Base-by-base conservation (phyloP, 2,329 filamentous ascomycete species). In the Clathrospora elynae region DNA sequence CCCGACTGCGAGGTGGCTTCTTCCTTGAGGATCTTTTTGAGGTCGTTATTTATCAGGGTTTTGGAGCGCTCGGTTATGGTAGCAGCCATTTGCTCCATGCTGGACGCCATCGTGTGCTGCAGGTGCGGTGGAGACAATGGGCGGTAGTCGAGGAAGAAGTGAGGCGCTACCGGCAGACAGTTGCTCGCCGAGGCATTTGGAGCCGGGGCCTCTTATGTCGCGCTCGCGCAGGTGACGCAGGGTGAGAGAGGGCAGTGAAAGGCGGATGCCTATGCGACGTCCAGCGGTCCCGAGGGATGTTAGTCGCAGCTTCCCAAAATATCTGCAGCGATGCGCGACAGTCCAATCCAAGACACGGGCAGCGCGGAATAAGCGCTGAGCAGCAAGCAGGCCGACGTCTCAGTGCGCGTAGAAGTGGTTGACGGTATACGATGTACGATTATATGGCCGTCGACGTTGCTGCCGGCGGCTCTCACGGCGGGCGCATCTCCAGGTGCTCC, bases 1-100 rank as follows among this genome's bases (percentile, higher is more conserved):
- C 93, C 93, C 18, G 86, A 88, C 54, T 82, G 80, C 23, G 95
- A 76, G 16, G 45, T 31, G 32, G 84, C 81, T 73, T 95, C 88
- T 48, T 81, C 76, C 51, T 83, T 80, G 64, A 92, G 87, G 54
- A 97, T 85, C 37, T 78, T 78, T 59, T 90, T 88, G 34, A 96
- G 80, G 59, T 91, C 84, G 46, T 74, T 75, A 62, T 83, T 84
- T 40, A 83, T 74, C 37, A 85, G 70, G 6, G 72, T 77, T 62
- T 81, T 82, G 34, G 79, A 71, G 51, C 75, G 69, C 36, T 71
- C 70, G 35, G 70, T 67, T 14, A 78, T 65, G 23, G 47, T 36
- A n/a, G 43, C 47, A 13, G 64, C 64, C 55, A 70, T 65, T 49
- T 69, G 67, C 53, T 77, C 73, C 25, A 76, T 65, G 40, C 65